Conservation (phyloP, 805 yeast genomes). For the Cyberlindnera bimundalis region DNA sequence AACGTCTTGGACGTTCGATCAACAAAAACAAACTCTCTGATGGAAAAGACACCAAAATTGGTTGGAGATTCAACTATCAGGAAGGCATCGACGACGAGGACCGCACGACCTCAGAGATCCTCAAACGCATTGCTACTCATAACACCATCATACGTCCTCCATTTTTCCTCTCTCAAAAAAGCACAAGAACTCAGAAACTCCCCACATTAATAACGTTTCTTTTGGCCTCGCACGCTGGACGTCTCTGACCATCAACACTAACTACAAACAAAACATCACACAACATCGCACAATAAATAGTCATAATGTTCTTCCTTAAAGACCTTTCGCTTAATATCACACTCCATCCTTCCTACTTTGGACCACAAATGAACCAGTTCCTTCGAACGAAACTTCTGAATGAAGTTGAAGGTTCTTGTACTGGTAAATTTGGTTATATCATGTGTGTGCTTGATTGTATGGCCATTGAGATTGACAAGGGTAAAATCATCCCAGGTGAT, state of each 20-base stretch:
- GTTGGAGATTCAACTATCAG: neutral
- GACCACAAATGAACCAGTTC: slow-evolving; percentile 96
- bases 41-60: no score
- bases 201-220: neutral
- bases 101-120: neutral
- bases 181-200: no score
- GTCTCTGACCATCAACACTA: neutral
- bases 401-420: slow-evolving; percentile 98
- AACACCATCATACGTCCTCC: neutral
- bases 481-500: slow-evolving; percentile 82
- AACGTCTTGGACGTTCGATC: neutral
- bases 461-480: slow-evolving; percentile 93
- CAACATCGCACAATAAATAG: neutral
- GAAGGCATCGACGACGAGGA: neutral
- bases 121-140: neutral
- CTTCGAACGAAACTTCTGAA: slow-evolving; percentile 84
- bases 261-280: neutral
- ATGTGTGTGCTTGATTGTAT: slow-evolving; percentile 93
- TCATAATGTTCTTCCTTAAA: slow-evolving; percentile 51
- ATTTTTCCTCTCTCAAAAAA: neutral
- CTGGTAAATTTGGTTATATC: slow-evolving; percentile 97
- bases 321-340: slow-evolving; percentile 90
- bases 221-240: slow-evolving; percentile 3
- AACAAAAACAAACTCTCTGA: neutral
- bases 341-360: slow-evolving; percentile 95